Evolutionary conservation across 2,329 filamentous ascomycete genomes (phyloP), one percentile per base, ranked within the genome.

Genomic region (Pseudogymnoascus sp.): DNA sequence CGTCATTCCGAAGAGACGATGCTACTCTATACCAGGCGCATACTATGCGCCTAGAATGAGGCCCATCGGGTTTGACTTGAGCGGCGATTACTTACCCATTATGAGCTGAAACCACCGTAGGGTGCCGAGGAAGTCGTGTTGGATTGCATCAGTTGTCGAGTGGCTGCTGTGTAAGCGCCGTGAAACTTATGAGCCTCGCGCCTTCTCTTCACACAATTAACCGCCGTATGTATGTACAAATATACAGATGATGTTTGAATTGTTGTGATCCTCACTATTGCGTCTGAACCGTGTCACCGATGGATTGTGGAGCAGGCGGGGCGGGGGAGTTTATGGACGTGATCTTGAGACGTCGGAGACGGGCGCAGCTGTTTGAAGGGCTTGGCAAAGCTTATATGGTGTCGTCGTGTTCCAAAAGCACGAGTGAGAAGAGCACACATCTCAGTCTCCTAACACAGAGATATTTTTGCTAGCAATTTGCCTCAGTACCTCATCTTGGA

Each of bases 261-360:
- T 3, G n/a, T 33, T 21, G n/a, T 54, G 15, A 54, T 54, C 44
- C n/a, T 54, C 47, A 21, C n/a, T 35, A 15, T 54, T 13, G 29
- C 29, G 17, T 11, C 10, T 5, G 29, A 54, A 33, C 9, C 44
- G 29, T 33, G 15, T n/a, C 47, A 33, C n/a, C 35, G 29, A 35
- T 54, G 29, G 47, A 33, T 11, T 54, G 47, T 54, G 47, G 47
- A 54, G 47, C 47, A 54, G 47, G 47, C 47, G 47, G 47, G 47
- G 47, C 47, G 29, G 29, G 47, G 10, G 47, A 33, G 44, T 54
- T 54, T 54, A 54, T 17, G 15, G 15, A 33, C 29, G 47, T 17
- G 47, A 54, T 35, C 29, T 54, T 35, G 47, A 54, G 47, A 54
- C 47, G 47, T 54, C 29, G 47, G 29, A 54, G 47, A 7, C 9